phyloP scores from a whole-genome alignment of 495 filamentous ascomycete species.

The Penicillium ucsense region DNA sequence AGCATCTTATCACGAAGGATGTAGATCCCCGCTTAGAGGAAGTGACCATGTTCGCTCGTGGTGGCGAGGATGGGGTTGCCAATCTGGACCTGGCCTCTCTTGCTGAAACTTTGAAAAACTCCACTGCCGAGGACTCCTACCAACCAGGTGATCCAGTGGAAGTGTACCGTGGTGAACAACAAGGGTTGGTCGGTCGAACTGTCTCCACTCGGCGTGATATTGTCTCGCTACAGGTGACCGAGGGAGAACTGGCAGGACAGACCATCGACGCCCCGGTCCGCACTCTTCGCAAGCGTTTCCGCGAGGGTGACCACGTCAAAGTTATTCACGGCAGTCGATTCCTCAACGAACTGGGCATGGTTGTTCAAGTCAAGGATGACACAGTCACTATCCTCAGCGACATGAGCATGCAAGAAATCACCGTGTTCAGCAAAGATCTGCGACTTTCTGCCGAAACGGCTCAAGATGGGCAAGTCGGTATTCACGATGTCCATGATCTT shows the following conservation, averaged over 20 bases:
- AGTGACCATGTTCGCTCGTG: constrained; percentile 83
- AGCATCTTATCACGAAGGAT: constrained; percentile 68
- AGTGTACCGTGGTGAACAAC: constrained; percentile 92
- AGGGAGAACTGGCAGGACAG: constrained; percentile 74
- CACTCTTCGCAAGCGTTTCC: constrained; percentile 87
- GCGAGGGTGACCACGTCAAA: constrained; percentile 93
- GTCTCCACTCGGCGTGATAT: constrained; percentile 85
- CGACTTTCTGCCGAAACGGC: constrained; percentile 86
- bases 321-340: constrained; percentile 93
- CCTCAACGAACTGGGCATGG: constrained; percentile 91
- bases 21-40: constrained; percentile 93
- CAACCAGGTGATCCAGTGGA: constrained; percentile 89
- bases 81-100: constrained; percentile 87
- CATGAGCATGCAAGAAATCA: constrained; percentile 83
- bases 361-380: constrained; percentile 84
- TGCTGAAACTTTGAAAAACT: constrained; percentile 74
- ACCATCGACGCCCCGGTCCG: constrained; percentile 87
- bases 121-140: constrained; percentile 66
- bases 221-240: constrained; percentile 76
- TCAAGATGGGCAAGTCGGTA: constrained; percentile 64
- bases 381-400: constrained; percentile 87
- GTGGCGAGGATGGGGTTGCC: constrained; percentile 81
- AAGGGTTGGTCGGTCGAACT: constrained; percentile 76
- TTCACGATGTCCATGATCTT: constrained; percentile 85
- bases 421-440: constrained; percentile 95